Conservation (phyloP, 805 yeast species). For the Lipomyces kockii region DNA sequence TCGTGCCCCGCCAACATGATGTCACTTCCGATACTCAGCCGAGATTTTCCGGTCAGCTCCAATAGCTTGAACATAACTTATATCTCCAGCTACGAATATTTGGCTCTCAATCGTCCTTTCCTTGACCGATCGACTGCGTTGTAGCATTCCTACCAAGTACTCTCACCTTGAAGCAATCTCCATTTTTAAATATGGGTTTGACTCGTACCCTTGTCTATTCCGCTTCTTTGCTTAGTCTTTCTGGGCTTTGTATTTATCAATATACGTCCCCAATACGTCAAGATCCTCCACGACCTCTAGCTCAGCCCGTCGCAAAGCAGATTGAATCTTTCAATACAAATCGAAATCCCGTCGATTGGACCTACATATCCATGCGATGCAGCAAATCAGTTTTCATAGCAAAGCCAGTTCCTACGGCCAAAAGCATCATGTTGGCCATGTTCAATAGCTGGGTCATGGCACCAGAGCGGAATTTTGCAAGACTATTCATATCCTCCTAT, state of each 20-base stretch:
- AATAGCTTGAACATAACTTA: too few relatives aligned
- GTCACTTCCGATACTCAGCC: too few relatives aligned
- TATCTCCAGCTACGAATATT: too few relatives aligned
- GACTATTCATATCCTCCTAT: not conserved
- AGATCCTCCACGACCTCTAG: not conserved
- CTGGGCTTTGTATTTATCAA: not conserved
- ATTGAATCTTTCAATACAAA: not conserved
- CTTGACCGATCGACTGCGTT: too few relatives aligned
- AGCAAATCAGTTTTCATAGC: not conserved
- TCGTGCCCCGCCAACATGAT: too few relatives aligned
- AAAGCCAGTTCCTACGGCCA: not conserved
- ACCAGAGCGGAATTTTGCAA: not conserved
- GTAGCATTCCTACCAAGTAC: too few relatives aligned
- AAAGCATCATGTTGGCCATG: not conserved
- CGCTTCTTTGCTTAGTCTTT: not conserved
- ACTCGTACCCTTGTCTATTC: not conserved
- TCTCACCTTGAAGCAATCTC: too few relatives aligned
- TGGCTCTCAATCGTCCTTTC: too few relatives aligned
- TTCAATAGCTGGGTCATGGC: constrained; percentile 7
- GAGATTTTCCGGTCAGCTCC: too few relatives aligned
- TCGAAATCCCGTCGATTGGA: not conserved
- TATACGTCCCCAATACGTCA: constrained; percentile 3
- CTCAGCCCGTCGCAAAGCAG: not conserved
- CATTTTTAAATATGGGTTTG: not conserved
- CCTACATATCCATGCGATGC: not conserved